Base-by-base conservation (phyloP, 2,329 filamentous ascomycete genomes). In the Tolypocladium capitatum region DNA sequence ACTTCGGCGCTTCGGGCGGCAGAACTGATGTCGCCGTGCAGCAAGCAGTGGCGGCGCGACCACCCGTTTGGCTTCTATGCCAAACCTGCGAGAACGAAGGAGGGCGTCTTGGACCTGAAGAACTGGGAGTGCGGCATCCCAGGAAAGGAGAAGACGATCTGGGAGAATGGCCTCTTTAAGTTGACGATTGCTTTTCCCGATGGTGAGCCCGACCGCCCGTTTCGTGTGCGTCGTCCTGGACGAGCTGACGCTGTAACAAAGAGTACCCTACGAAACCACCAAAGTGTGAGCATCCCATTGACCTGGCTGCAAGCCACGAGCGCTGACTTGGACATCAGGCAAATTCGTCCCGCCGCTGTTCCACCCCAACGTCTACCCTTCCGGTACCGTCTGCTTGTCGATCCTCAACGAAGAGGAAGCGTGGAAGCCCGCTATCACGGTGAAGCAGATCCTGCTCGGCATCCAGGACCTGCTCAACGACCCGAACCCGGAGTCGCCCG, bases 181-280 rank as follows among this genome's bases (percentile, higher is more conserved):
- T 72, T 98, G 50, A 88, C 85, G 49, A 84, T 98, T 58, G 81
- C 78, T 11, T 98, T 98, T 58, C 92, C 94, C 0, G 92, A 98
- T 60, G 90, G 89, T 92, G 68, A 66, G 81, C 68, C 45, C 16
- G 24, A n/a, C 13, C n/a, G n/a, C n/a, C n/a, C n/a, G 14, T 40
- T 16, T 24, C 21, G 13, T 21, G 32, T 21, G 4, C 9, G 20
- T 27, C 21, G 4, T 4, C 7, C 1, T 10, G 21, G 27, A 27
- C 14, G 14, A 40, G 31, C 47, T 49, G 44, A 52, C 43, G 34
- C 32, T 34, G 45, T 18, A 53, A 54, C 5, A 35, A 59, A 95
- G 92, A 98, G 61, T 98, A 98, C 66, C 92, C 92, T 16, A 98
- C 94, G 46, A 98, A 98, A 68, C 92, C 92, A 31, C 92, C 92